phyloP scores from a whole-genome alignment of 495 filamentous ascomycete species.

The Aspergillus panamensis region DNA sequence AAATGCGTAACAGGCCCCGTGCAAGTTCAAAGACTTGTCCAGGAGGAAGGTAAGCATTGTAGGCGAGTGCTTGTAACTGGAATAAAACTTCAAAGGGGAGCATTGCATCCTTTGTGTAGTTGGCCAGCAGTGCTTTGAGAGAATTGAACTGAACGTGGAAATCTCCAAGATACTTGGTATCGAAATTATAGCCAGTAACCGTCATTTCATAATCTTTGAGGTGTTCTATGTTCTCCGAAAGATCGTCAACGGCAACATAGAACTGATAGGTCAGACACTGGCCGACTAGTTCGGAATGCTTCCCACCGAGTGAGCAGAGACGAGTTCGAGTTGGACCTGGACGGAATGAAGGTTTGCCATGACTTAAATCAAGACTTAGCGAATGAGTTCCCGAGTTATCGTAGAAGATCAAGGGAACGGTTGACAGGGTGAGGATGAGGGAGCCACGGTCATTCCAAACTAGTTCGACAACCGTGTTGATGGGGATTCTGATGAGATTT shows the following conservation, averaged over 20 bases:
- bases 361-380: background rate
- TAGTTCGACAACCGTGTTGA: constrained; percentile 17
- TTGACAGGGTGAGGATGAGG: constrained; percentile 13
- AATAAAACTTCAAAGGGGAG: constrained; percentile 39
- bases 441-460: constrained; percentile 11
- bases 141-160: constrained; percentile 3
- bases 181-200: background rate
- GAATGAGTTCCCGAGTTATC: background rate
- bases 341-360: background rate
- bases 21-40: constrained; percentile 19
- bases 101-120: constrained; percentile 10
- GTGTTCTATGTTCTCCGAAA: constrained; percentile 6
- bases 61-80: constrained; percentile 35
- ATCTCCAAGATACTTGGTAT: background rate
- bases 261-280: constrained; percentile 31
- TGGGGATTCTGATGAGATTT: constrained; percentile 19
- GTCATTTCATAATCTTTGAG: constrained; percentile 17
- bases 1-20: background rate
- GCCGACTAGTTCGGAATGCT: constrained; percentile 21
- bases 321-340: constrained; percentile 4
- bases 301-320: constrained; percentile 9
- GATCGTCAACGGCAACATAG: background rate
- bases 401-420: constrained; percentile 21
- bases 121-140: constrained; percentile 6
- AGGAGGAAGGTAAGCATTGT: constrained; percentile 35